Base-by-base conservation (phyloP, 106 monocot species). In the Iris macrosiphon region DNA sequence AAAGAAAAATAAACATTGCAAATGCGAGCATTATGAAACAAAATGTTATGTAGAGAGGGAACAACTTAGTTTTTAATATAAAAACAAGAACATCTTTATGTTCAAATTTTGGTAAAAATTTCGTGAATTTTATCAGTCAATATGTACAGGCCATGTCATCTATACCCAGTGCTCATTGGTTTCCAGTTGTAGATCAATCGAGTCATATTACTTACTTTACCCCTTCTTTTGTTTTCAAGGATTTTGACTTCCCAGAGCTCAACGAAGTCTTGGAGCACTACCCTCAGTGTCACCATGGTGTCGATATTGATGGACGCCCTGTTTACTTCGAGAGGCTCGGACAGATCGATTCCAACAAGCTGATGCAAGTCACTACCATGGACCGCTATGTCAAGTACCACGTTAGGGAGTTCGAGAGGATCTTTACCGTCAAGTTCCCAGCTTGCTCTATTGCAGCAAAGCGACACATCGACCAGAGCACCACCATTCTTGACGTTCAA, bases 261-360 rank as follows among this genome's bases (percentile, higher is more conserved):
- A 74, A 80, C 43, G 31, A 86, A 63, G 85, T 86, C 34, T 35
- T 80, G 29, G 65, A 80, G 49, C 40, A 76, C 66, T 86, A 86
- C 17, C 85, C 80, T 43, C 80, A 86, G 44, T 76, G 85, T 37
- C 72, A 86, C 49, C 85, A 86, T 66, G 80, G 85, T 14, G 74
- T 77, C 15, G 85, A 86, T 53, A 76, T 68, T 49, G 81, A 82
- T 33, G 85, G 85, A 19, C 58, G 77, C 19, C 85, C 85, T 39
- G 66, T 86, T 24, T 86, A 86, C 62, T 59, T 86, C 49, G 85
- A 86, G 50, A 80, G 53, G 49, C 69, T 86, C 11, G 80, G 85
- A 2, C 64, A 81, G 52, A 47, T 86, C 31, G 85, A 86, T 43
- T 41, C 77, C 18, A 73, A 57, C 34, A 86, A 86, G 67, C 37